phyloP scores from a whole-genome alignment of 495 filamentous ascomycete genomes.

The Neurospora africana region DNA sequence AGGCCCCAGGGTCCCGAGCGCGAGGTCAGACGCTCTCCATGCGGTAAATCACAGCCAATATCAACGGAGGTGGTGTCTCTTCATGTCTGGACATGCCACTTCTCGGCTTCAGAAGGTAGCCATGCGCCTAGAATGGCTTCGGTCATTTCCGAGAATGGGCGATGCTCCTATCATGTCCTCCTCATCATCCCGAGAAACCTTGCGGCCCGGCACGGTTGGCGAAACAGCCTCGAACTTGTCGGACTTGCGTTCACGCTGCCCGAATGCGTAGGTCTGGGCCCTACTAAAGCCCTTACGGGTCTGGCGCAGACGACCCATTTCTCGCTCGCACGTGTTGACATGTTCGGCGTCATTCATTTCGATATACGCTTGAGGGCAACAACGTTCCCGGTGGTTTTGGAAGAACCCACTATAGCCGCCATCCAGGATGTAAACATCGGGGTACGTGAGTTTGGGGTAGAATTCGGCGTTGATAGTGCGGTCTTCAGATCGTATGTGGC shows the following conservation, averaged over 20 bases:
- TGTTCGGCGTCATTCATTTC: conserved; percentile 90
- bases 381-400: conserved; percentile 59
- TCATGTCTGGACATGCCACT: not conserved
- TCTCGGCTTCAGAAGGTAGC: conserved; percentile 49
- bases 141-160: conserved; percentile 39
- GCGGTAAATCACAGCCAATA: not conserved
- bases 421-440: conserved; percentile 92
- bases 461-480: conserved; percentile 67
- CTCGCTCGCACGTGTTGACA: conserved; percentile 81
- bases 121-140: conserved; percentile 56
- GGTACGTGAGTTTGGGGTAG: conserved; percentile 84
- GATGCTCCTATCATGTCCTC: conserved; percentile 43
- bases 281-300: conserved; percentile 74
- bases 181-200: conserved; percentile 27
- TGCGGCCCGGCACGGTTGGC: conserved; percentile 57
- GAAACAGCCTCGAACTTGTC: conserved; percentile 38
- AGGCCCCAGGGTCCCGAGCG: not conserved
- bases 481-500: conserved; percentile 78
- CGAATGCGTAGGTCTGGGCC: conserved; percentile 91
- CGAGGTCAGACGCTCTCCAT: not conserved
- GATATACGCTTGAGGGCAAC: conserved; percentile 89
- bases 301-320: conserved; percentile 71
- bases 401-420: conserved; percentile 96
- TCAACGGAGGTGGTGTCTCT: not conserved
- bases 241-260: conserved; percentile 42